Evolutionary conservation across 148 eudicot species (phyloP), one percentile per base, ranked within the genome.

Genomic region (Polygonum maritimum): DNA sequence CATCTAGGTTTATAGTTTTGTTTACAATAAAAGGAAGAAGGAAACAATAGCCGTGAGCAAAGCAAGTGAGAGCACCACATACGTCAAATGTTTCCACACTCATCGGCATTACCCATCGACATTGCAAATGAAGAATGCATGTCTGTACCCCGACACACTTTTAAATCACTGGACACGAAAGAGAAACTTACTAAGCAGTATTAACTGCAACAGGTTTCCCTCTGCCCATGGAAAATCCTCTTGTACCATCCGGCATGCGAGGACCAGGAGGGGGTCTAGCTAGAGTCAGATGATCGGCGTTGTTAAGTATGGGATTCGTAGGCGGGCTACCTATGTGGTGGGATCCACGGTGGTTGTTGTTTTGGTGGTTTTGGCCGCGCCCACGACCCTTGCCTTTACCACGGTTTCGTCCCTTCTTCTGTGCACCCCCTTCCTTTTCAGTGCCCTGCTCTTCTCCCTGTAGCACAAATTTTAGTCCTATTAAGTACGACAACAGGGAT

Each of bases 231-330:
- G 98, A 88, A 78, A 95, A 95, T 72, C 98, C 98, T 79, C 89
- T 81, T 8, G 98, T 95, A 36, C 98, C 98, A 82, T 95, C 98
- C 31, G 98, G 98, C 98, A 95, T 95, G 77, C 98, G 96, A 36
- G 98, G 98, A 12, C 97, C 98, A 36, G 97, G 93, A 76, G 96
- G 88, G 60, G 83, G 93, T 83, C 85, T 87, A 51, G 78, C 81
- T n/a, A 80, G 69, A 76, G 57, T 52, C 40, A 84, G 83, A 21
- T 86, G 93, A 74, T 89, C 93, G 2, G 70, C 70, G 63, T 74
- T 73, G 72, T 75, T 85, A 55, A 52, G 65, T 22, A 79, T 44
- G 78, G 63, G 79, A 57, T 74, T 85, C 1, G 41, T 62, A 18
- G 86, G 79, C 7, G 87, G 77, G 47, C 76, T 74, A 26, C 91